Conservation (phyloP, 768 basidiomycete genomes). For the Nidularia pulvinata region DNA sequence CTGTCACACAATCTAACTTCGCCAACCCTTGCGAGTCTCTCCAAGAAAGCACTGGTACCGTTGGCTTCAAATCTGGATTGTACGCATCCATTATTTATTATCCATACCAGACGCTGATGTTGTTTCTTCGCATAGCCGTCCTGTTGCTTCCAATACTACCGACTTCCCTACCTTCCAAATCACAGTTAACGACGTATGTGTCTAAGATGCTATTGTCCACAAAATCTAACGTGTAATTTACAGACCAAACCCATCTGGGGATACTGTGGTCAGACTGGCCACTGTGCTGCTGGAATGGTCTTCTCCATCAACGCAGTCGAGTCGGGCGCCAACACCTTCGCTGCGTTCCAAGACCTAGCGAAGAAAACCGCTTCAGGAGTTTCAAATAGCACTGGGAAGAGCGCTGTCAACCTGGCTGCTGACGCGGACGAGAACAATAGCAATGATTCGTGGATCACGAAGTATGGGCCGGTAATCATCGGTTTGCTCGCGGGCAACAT, state of each 20-base stretch:
- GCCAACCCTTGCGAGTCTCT: constrained; percentile 29
- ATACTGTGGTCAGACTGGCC: constrained; percentile 18
- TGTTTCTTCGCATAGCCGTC: constrained; percentile 24
- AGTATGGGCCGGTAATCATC: no score
- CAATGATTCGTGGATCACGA: no score
- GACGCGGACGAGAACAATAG: no score
- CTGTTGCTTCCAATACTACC: constrained; percentile 32
- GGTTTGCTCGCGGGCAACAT: no score
- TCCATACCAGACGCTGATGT: background rate
- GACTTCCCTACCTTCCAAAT: constrained; percentile 45
- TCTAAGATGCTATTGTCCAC: background rate
- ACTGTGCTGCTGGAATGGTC: constrained; percentile 64
- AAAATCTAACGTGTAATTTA: background rate
- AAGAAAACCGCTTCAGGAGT: constrained; percentile 5
- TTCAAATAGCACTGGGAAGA: no score
- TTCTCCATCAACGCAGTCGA: constrained; percentile 57
- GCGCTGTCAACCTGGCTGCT: no score
- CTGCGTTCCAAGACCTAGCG: constrained; percentile 39
- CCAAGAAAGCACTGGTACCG: constrained; percentile 12
- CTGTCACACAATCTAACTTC: constrained; percentile 42
- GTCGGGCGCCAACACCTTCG: constrained; percentile 48
- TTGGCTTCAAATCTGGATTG: constrained; percentile 43
- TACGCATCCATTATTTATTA: constrained; percentile 17
- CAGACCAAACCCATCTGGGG: constrained; percentile 56
- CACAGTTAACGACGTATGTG: constrained; percentile 43